phyloP scores from a whole-genome alignment of 2,329 filamentous ascomycete species.

The Colletotrichum costaricense region DNA sequence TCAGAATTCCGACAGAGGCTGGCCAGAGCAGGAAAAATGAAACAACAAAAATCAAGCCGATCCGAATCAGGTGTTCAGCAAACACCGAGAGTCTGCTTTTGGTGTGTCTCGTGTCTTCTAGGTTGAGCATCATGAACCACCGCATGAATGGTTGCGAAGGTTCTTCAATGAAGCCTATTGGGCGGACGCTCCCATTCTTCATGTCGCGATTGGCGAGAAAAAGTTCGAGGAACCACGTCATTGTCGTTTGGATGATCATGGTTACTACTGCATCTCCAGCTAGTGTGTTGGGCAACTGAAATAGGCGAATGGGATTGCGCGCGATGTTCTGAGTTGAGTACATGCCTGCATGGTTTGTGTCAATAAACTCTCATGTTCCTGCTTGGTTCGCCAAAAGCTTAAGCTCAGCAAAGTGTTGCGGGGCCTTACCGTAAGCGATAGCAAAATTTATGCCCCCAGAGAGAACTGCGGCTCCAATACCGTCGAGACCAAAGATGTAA shows the following conservation, averaged over 20 bases:
- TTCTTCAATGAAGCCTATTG: conserved; percentile 56
- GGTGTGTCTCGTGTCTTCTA: conserved; percentile 33
- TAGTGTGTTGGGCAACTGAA: conserved; percentile 62
- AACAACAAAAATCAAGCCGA: conserved; percentile 48
- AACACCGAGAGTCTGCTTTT: conserved; percentile 40
- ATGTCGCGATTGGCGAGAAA: conserved; percentile 61
- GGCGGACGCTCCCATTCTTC: conserved; percentile 54
- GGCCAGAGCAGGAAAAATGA: conserved; percentile 58
- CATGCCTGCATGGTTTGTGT: conserved; percentile 51
- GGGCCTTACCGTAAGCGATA: conserved; percentile 58
- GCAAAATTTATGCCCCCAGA: conserved; percentile 64
- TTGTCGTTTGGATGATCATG: conserved; percentile 60
- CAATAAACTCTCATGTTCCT: not conserved
- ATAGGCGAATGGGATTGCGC: conserved; percentile 56
- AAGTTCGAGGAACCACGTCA: conserved; percentile 64
- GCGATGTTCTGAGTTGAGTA: conserved; percentile 53
- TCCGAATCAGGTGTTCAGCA: conserved; percentile 48
- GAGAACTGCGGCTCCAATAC: conserved; percentile 57
- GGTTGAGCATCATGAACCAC: conserved; percentile 56
- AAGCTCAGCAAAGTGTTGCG: not conserved
- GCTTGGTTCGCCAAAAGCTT: not conserved
- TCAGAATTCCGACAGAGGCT: conserved; percentile 55
- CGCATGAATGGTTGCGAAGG: conserved; percentile 48
- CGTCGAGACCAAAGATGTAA: conserved; percentile 61
- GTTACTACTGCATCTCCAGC: conserved; percentile 62